Percentiles rank a stretch among this genome's conserved stretches.
Evolutionary conservation across 306 rosid species (phyloP).

Genomic region (Glycyrrhiza uralensis): DNA sequence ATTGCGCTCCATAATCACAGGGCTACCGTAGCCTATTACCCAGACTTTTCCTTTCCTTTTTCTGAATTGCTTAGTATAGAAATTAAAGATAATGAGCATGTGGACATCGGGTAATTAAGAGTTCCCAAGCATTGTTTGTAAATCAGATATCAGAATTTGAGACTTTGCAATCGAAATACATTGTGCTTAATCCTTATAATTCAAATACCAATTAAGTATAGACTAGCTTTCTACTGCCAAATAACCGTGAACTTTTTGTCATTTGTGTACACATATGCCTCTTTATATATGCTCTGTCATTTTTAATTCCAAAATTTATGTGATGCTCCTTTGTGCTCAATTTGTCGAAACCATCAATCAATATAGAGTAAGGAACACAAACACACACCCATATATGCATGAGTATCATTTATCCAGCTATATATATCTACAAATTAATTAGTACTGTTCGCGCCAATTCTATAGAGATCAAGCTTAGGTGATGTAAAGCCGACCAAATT

Average conservation of each 20-base stretch:
- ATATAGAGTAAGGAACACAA: not conserved
- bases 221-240: not conserved
- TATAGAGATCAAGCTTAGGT: no score
- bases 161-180: no score
- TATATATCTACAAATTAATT: no score
- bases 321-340: not conserved
- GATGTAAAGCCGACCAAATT: no score
- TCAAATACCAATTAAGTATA: no score
- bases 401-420: not conserved
- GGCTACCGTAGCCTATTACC: not conserved
- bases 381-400: not conserved
- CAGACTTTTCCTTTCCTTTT: not conserved
- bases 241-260: not conserved
- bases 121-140: not conserved
- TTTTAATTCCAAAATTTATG: not conserved
- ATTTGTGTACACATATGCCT: no score
- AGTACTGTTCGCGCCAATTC: no score
- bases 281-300: no score
- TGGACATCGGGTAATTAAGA: not conserved
- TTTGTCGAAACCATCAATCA: not conserved
- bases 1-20: no score
- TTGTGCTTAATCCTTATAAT: no score
- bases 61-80: not conserved
- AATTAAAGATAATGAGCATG: not conserved
- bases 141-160: not conserved